Conservation (phyloP, 1,284 basidiomycete species). For the Erythrobasidium hasegawianum region DNA sequence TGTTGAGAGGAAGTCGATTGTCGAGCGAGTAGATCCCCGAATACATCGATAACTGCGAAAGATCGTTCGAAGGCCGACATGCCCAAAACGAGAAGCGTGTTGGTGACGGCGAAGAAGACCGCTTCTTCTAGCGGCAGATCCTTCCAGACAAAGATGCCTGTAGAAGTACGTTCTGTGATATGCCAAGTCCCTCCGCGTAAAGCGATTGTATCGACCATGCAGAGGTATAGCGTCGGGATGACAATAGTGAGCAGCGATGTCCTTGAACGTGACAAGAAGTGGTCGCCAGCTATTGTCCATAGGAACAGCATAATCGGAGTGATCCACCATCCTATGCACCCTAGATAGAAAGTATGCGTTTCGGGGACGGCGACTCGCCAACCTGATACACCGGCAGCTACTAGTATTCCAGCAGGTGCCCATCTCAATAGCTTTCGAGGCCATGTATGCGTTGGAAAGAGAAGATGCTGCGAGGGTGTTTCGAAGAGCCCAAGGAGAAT, state of each 20-base stretch:
- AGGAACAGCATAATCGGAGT: conserved; percentile 43
- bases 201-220: conserved; percentile 45
- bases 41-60: conserved; percentile 11
- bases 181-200: conserved; percentile 45
- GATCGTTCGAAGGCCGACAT: conserved; percentile 39
- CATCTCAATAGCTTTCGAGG: conserved; percentile 4
- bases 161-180: conserved; percentile 44
- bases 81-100: conserved; percentile 44
- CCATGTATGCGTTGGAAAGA: neutral
- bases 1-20: conserved; percentile 25
- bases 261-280: conserved; percentile 30
- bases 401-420: conserved; percentile 23
- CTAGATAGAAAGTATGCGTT: conserved; percentile 42
- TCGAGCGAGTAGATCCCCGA: neutral
- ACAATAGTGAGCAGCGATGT: conserved; percentile 37
- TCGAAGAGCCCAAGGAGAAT: conserved; percentile 42
- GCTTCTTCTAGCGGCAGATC: conserved; percentile 42
- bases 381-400: conserved; percentile 35
- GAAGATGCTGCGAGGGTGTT: conserved; percentile 25
- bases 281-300: conserved; percentile 33
- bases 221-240: conserved; percentile 44
- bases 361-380: conserved; percentile 36
- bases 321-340: conserved; percentile 45
- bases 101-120: conserved; percentile 46
- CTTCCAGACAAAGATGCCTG: conserved; percentile 34